phyloP scores from a whole-genome alignment of 805 yeast species.

The Candida multigemmis region DNA sequence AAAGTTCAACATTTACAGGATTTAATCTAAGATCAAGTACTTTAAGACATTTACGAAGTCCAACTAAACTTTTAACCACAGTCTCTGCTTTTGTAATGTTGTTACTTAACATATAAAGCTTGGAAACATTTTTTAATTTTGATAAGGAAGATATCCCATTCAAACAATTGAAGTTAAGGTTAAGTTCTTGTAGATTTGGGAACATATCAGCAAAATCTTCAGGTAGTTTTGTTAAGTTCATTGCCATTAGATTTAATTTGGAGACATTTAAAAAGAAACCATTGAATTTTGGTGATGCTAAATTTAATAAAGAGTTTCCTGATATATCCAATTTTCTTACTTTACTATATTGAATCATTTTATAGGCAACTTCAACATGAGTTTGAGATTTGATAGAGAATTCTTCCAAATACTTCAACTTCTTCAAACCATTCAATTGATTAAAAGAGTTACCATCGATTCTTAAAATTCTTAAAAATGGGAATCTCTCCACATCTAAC shows the following conservation, averaged over 20 bases:
- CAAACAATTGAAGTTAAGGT: slow-evolving; percentile 41
- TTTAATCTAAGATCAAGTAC: slow-evolving; percentile 42
- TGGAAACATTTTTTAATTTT: slow-evolving; percentile 23
- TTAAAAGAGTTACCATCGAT: slow-evolving; percentile 35
- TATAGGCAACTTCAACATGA: slow-evolving; percentile 9
- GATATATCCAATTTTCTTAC: slow-evolving; percentile 30
- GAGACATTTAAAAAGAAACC: slow-evolving; percentile 26
- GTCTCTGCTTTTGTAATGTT: slow-evolving; percentile 23
- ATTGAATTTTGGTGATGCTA: slow-evolving; percentile 2
- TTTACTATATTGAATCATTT: slow-evolving; percentile 10
- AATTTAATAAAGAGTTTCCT: slow-evolving; percentile 18
- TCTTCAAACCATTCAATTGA: slow-evolving; percentile 14
- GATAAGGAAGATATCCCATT: slow-evolving; percentile 23
- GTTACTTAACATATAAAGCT: slow-evolving; percentile 38
- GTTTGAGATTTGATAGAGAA: slow-evolving; percentile 32
- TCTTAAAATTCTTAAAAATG: slow-evolving; percentile 32
- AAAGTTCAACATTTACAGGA: slow-evolving; percentile 35
- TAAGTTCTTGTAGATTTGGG: slow-evolving; percentile 39
- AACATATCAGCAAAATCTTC: slow-evolving; percentile 24
- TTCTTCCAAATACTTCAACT: slow-evolving; percentile 28
- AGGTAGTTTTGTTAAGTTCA: slow-evolving; percentile 33
- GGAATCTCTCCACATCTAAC: slow-evolving; percentile 23
- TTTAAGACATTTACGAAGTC: slow-evolving; percentile 21
- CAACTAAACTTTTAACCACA: slow-evolving; percentile 20
- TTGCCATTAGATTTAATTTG: slow-evolving; percentile 36